Evolutionary conservation across 805 yeast genomes (phyloP).

Genomic region (Candida succiphila): DNA sequence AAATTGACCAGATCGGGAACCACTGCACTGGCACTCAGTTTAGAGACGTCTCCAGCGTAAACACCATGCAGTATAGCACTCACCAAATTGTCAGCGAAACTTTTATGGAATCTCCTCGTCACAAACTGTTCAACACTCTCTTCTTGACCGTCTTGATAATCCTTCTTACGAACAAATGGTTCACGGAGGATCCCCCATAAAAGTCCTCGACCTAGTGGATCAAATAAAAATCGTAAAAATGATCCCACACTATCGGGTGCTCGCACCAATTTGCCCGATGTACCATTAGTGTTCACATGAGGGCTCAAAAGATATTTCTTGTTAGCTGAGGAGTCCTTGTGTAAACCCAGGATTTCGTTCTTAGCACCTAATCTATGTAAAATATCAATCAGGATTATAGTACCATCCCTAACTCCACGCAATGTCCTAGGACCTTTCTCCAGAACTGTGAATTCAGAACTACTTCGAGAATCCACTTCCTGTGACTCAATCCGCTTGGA

Average conservation of each 20-base stretch:
- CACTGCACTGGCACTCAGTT: constrained; percentile 56
- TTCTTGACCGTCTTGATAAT: constrained; percentile 29
- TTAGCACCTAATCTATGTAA: constrained; percentile 36
- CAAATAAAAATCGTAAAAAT: constrained; percentile 22
- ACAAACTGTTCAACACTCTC: constrained; percentile 67
- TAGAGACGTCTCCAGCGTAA: constrained; percentile 73
- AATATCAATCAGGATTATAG: constrained; percentile 55
- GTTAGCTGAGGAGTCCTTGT: constrained; percentile 51
- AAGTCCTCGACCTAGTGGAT: constrained; percentile 36
- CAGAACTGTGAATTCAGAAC: constrained; percentile 25
- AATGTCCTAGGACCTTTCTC: constrained; percentile 93
- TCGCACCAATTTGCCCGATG: constrained; percentile 35
- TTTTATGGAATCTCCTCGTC: constrained; percentile 57
- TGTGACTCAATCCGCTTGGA: constrained; percentile 31
- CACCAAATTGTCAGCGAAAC: constrained; percentile 42
- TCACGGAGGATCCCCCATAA: constrained; percentile 38
- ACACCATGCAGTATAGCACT: constrained; percentile 87
- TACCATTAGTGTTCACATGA: constrained; percentile 9
- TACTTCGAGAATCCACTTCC: constrained; percentile 14
- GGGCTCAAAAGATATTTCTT: constrained; percentile 51
- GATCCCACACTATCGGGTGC: constrained; percentile 37
- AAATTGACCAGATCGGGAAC: constrained; percentile 44
- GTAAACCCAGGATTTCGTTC: constrained; percentile 49
- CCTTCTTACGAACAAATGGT: constrained; percentile 28
- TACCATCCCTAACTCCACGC: constrained; percentile 75